Conservation (phyloP, 2,329 filamentous ascomycete genomes). For the Colletotrichum phormii region DNA sequence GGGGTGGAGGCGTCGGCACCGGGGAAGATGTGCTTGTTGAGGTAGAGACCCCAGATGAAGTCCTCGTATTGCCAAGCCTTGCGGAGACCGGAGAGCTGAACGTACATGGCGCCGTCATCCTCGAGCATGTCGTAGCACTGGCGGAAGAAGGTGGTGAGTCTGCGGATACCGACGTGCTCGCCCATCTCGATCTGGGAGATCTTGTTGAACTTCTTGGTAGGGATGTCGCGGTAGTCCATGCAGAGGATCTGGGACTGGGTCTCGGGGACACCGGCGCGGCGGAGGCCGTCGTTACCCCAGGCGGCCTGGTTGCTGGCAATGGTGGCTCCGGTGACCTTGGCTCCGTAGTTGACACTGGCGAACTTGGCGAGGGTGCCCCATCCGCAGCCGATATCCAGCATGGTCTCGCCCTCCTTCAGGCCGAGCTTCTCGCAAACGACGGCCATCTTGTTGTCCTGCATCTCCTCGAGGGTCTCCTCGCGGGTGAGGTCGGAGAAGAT, state of each 20-base stretch:
- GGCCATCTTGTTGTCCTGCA: conserved; percentile 97
- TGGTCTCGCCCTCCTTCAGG: conserved; percentile 80
- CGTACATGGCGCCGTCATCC: conserved; percentile 94
- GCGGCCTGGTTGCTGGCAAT: conserved; percentile 96
- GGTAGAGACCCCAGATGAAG: conserved; percentile 97
- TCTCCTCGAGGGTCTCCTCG: conserved; percentile 92
- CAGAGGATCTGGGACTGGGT: conserved; percentile 92
- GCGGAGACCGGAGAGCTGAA: conserved; percentile 93
- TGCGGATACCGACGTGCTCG: conserved; percentile 95
- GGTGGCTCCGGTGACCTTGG: conserved; percentile 87
- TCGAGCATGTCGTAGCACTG: conserved; percentile 97
- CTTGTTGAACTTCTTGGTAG: conserved; percentile 87
- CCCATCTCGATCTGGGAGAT: conserved; percentile 99
- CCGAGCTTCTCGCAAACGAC: conserved; percentile 96
- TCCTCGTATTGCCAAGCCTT: conserved; percentile 99
- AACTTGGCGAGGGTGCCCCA: conserved; percentile 98
- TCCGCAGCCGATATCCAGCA: conserved; percentile 97
- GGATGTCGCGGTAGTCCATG: conserved; percentile 97
- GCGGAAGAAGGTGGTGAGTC: conserved; percentile 82
- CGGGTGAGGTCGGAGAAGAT: conserved; percentile 88
- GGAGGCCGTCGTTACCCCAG: conserved; percentile 93
- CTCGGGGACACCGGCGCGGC: conserved; percentile 83
- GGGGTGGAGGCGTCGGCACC: conserved; percentile 96
- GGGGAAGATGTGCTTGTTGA: conserved; percentile 99
- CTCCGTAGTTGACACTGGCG: conserved; percentile 91